Evolutionary conservation across 352 stramenopile species (phyloP).

Genomic region (Phytophthora syringae): DNA sequence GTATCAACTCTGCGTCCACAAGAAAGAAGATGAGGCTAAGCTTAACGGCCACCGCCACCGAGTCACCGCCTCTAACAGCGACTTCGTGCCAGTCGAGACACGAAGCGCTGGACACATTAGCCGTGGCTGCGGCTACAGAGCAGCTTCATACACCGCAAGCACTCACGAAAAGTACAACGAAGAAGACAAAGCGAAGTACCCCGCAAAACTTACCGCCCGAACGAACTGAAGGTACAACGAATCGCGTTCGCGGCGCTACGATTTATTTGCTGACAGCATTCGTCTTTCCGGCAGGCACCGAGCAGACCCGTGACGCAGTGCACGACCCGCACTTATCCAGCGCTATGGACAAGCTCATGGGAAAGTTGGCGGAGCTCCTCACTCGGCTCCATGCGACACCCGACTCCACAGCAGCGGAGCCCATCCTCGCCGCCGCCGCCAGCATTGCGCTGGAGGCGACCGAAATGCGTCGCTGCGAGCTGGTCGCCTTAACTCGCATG

Average conservation of each 20-base stretch:
- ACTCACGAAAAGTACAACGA: conserved; percentile 1
- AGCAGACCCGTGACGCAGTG: conserved; percentile 41
- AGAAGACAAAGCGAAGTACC: conserved; percentile 24
- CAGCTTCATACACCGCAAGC: background rate
- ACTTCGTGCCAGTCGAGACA: conserved; percentile 11
- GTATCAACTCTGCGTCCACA: conserved; percentile 53
- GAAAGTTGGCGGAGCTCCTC: conserved; percentile 53
- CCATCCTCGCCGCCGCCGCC: conserved; percentile 38
- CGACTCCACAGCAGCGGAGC: conserved; percentile 21
- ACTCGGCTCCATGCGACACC: conserved; percentile 32
- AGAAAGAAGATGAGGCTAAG: conserved; percentile 49
- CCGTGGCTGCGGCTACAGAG: conserved; percentile 22
- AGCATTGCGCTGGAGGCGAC: conserved; percentile 53
- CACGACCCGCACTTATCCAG: conserved; percentile 66
- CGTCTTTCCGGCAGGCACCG: conserved; percentile 3
- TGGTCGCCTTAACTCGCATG: conserved; percentile 53
- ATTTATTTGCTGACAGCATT: background rate
- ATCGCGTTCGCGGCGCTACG: background rate
- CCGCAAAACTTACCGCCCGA: conserved; percentile 4
- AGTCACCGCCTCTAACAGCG: background rate
- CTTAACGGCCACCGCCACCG: conserved; percentile 5
- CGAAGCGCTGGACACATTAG: conserved; percentile 34
- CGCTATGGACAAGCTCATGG: conserved; percentile 63
- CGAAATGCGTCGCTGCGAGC: conserved; percentile 54
- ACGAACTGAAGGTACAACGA: background rate